A percentile compares a stretch with the other conserved stretches of the same genome.
Evolutionary conservation across 2,329 filamentous ascomycete species (phyloP).

Genomic region (Cephalotrichum gorgonifer): DNA sequence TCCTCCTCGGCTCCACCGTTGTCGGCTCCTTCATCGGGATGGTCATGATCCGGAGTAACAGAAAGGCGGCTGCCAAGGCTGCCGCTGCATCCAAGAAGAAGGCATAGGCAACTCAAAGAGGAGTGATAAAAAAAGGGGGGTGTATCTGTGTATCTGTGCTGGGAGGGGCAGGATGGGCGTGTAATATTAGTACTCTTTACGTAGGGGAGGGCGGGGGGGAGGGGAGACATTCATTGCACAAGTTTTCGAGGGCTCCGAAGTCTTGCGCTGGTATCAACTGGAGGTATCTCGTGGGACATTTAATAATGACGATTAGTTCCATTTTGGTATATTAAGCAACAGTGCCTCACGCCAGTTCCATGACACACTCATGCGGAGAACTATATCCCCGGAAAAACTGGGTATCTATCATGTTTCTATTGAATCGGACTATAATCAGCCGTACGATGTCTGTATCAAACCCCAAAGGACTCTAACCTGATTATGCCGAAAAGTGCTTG

Average conservation of each 20-base stretch:
- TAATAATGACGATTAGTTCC: not conserved
- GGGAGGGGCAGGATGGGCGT: not conserved
- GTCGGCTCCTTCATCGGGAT: constrained; percentile 92
- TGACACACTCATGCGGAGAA: no score
- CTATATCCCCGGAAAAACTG: not conserved
- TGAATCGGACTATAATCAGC: not conserved
- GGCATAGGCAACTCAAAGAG: constrained; percentile 55
- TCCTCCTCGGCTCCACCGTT: constrained; percentile 82
- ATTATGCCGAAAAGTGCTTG: not conserved
- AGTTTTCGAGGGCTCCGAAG: not conserved
- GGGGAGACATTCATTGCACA: not conserved
- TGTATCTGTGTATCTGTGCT: not conserved
- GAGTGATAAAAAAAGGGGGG: not conserved
- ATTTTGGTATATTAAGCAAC: not conserved
- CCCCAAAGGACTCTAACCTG: not conserved
- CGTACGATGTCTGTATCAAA: not conserved
- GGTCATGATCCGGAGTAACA: constrained; percentile 98
- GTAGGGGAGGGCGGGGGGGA: not conserved
- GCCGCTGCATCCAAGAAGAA: constrained; percentile 74
- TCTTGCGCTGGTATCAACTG: not conserved
- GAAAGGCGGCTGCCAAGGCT: constrained; percentile 92
- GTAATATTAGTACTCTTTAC: not conserved
- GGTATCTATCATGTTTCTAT: constrained; percentile 5
- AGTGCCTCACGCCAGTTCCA: not conserved
- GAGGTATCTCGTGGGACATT: not conserved